Percentiles rank a stretch among this genome's conserved stretches.
Conservation (phyloP, 768 basidiomycete species). For the Lactarius tabidus region DNA sequence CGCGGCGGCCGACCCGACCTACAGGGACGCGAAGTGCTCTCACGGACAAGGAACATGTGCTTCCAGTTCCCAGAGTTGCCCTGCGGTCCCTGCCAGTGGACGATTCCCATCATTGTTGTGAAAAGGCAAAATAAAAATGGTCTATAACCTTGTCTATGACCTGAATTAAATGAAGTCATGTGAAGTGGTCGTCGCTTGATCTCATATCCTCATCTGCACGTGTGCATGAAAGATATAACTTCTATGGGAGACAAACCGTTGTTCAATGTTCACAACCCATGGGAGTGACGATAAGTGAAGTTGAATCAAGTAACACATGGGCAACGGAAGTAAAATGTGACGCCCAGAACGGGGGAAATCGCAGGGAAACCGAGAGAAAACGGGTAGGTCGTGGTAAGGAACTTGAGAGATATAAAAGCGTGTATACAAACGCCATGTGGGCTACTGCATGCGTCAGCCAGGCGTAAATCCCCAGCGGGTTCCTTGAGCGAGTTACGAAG, state of each 20-base stretch:
- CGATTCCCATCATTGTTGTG: no score
- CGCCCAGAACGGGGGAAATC: not conserved
- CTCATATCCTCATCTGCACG: conserved; percentile 5
- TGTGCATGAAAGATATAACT: conserved; percentile 9
- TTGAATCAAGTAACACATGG: not conserved
- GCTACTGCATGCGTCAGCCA: not conserved
- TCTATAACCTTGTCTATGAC: not conserved
- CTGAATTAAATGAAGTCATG: not conserved
- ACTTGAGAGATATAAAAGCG: conserved; percentile 4
- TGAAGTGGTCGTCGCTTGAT: not conserved
- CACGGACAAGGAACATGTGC: not conserved
- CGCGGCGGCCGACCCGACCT: not conserved
- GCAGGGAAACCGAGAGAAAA: not conserved
- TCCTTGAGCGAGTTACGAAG: not conserved
- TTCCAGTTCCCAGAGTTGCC: not conserved
- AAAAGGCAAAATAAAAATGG: not conserved
- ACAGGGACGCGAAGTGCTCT: not conserved
- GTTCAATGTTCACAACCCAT: conserved; percentile 1
- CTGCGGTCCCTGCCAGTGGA: not conserved
- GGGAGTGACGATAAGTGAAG: not conserved
- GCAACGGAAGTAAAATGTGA: conserved; percentile 1
- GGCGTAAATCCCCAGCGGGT: conserved; percentile 1
- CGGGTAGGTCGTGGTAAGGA: not conserved
- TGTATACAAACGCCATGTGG: conserved; percentile 10
- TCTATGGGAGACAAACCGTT: conserved; percentile 18